Evolutionary conservation across 306 rosid species (phyloP), one percentile per base, ranked within the genome.

Genomic region (Quercus mongolica): DNA sequence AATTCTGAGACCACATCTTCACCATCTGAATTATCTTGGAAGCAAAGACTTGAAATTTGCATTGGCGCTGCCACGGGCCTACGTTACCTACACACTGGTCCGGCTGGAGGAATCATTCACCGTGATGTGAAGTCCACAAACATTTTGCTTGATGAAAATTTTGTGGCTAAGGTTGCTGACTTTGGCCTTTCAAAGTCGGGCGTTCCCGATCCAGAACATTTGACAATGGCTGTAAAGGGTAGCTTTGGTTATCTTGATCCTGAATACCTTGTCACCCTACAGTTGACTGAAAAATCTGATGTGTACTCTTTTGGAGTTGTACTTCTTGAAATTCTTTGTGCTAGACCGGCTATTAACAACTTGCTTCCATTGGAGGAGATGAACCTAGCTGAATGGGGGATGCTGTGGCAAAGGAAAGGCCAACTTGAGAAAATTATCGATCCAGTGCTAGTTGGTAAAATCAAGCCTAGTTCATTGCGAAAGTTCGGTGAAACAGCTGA

Each of bases 191-290:
- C 92, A 33, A 89, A 73, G 31, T 58, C 85, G 0, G 89, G 90
- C 51, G 87, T 86, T 30, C 83, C 77, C 65, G 90, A 86, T 61
- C 78, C 81, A 2, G 82, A 88, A 15, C 69, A 82, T 58, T 84
- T 83, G 61, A 79, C 73, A 79, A 85, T 85, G n/a, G 76, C 49
- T 20, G 86, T 84, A 5, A 88, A 83, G 68, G 92, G 90, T 18
- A 89, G 89, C 12, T 85, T 89, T 33, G 92, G 92, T 6, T 89
- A 89, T 71, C 86, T 89, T 12, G 92, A 89, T 76, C 92, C 92
- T 6, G 90, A 88, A 58, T 88, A 86, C 56, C 81, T 88, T 1
- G 75, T 84, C 25, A 52, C 82, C 8, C 81, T 84, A 51, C 88
- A 86, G 70, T 74, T 89, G 12, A 84, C 92, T 1, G 90, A 86